Conservation (phyloP, 164 flowering plant genomes). For the Stephania japonica region DNA sequence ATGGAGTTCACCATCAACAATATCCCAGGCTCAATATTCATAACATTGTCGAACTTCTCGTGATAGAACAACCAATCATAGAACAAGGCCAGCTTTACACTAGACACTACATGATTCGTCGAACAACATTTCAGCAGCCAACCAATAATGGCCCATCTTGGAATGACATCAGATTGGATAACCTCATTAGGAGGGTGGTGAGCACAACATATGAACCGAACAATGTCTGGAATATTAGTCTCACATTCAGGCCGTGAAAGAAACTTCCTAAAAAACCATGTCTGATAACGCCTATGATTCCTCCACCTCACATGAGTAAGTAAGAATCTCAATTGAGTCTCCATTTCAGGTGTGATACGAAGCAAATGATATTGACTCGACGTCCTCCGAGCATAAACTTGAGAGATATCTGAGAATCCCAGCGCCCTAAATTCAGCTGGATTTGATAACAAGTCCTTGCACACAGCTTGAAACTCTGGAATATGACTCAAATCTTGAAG, state of each 20-base stretch:
- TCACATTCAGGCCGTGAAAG: constrained; percentile 51
- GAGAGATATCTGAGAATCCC: constrained; percentile 59
- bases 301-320: constrained; percentile 77
- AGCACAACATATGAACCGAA: constrained; percentile 84
- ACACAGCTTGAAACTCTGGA: constrained; percentile 58
- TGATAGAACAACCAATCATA: constrained; percentile 96
- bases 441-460: constrained; percentile 58
- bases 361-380: constrained; percentile 60
- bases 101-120: constrained; percentile 52
- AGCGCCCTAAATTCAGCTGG: constrained; percentile 38
- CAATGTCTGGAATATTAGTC: constrained; percentile 53
- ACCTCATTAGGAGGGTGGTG: constrained; percentile 82
- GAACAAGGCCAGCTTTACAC: constrained; percentile 74
- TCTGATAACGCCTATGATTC: constrained; percentile 59
- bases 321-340: constrained; percentile 68
- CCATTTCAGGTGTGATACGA: constrained; percentile 80
- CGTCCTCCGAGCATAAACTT: constrained; percentile 51
- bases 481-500: constrained; percentile 63
- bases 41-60: constrained; percentile 58
- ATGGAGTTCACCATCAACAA: constrained; percentile 72
- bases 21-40: constrained; percentile 90
- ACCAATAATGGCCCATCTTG: constrained; percentile 93
- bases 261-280: constrained; percentile 76
- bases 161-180: constrained; percentile 65
- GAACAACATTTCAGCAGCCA: constrained; percentile 68